These are phyloP conservation scores for Spinacia oleracea DNA, from an alignment of 179 eudicot genomes.

Conservation along the genomic window DNA sequence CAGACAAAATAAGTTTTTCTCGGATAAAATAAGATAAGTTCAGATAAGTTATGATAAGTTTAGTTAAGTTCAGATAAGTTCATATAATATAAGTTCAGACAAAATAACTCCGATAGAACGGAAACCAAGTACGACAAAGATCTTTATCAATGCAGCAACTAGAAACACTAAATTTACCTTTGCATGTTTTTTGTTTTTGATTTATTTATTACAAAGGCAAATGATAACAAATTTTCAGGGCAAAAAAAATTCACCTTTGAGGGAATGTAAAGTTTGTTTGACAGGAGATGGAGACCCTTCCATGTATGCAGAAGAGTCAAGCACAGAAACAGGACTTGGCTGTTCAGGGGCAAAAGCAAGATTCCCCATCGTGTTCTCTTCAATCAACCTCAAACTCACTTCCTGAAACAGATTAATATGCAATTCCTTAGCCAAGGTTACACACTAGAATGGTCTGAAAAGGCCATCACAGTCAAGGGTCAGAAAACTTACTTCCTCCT, in stretches of 20 bases:
- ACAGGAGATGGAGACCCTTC: constrained; percentile 73
- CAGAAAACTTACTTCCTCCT: constrained; percentile 39
- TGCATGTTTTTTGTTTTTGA: background rate
- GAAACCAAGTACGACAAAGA: background rate
- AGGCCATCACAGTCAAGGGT: background rate
- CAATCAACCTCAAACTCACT: constrained; percentile 39
- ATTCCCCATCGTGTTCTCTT: constrained; percentile 44
- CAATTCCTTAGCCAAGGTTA: constrained; percentile 18
- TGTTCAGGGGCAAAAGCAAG: constrained; percentile 52
- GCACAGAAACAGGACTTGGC: constrained; percentile 95
- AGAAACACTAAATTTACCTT: background rate
- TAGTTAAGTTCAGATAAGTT: too few relatives aligned
- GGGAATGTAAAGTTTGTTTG: constrained; percentile 46
- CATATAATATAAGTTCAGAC: too few relatives aligned
- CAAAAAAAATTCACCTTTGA: constrained; percentile 50
- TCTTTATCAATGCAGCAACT: background rate
- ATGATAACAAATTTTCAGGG: background rate
- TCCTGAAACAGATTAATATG: constrained; percentile 45
- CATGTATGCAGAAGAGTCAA: constrained; percentile 55
- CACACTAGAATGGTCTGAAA: background rate
- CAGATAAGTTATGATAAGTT: too few relatives aligned
- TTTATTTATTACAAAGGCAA: background rate
- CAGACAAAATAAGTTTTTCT: too few relatives aligned
- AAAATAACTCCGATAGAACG: too few relatives aligned
- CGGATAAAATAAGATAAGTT: too few relatives aligned